Evolutionary conservation across 495 filamentous ascomycete genomes (phyloP), one percentile per base, ranked within the genome.

Genomic region (Evansstolkia leycettana): DNA sequence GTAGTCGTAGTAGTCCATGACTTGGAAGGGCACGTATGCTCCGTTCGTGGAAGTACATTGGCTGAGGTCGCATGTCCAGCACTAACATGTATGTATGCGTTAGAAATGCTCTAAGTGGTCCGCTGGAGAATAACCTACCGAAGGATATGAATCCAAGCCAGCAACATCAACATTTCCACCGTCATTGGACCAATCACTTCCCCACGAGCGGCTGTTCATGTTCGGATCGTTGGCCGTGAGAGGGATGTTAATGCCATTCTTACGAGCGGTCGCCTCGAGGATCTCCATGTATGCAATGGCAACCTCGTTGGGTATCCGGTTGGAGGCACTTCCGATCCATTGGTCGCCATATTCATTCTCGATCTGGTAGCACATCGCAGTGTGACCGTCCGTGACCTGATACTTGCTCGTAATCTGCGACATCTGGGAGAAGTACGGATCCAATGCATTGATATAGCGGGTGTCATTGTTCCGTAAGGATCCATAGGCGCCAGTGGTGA

Each of bases 301-400:
- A 0, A 62, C 51, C 17, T 57, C 31, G 40, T 75, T 73, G 0
- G 69, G 67, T 14, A 55, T 56, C 37, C 56, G 64, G 23, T 48
- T 41, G 12, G 32, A 40, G 0, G 60, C 50, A 35, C 53, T 49
- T 16, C 57, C 55, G 10, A 54, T 44, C 67, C 73, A 76, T 40
- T 78, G 72, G n/a, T 67, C 44, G 5, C 70, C 67, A 30, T 73
- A 71, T 41, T 79, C 75, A 40, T 79, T 77, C 42, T 79, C 75
- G 29, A 75, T 67, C 39, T 79, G 75, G 45, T 68, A 73, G 19
- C 64, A 41, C 12, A 77, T 51, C 3, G 69, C 55, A 36, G 71
- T 72, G 6, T 72, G 64, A 4, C 73, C 75, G 37, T 75, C 62
- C 1, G 69, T 72, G 15, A 78, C 62, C 32, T 72, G 66, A 37